A percentile compares a stretch with the other conserved stretches of the same genome.
Conservation (phyloP, 2,329 filamentous ascomycete genomes). For the Neurospora sp. region DNA sequence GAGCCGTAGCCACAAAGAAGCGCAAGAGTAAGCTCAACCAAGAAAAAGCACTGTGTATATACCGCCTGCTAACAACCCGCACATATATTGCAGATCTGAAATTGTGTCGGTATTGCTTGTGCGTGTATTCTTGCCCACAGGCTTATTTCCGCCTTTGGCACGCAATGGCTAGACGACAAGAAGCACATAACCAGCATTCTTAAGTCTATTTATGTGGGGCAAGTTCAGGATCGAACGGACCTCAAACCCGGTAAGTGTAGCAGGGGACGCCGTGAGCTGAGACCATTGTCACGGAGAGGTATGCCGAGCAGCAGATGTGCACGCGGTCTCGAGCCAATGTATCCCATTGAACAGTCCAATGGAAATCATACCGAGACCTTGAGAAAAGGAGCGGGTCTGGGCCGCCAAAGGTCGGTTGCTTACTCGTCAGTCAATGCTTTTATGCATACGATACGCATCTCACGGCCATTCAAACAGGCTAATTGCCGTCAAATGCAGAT, state of each 20-base stretch:
- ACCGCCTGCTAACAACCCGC: slow-evolving; percentile 1
- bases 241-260: neutral
- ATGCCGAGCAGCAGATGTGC: slow-evolving; percentile 16
- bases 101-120: too few relatives aligned
- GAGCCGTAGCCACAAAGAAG: neutral
- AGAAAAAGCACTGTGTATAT: neutral
- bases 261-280: slow-evolving; percentile 4
- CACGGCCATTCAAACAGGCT: slow-evolving; percentile 17
- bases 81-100: neutral
- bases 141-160: neutral
- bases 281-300: slow-evolving; percentile 14
- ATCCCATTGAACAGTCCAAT: neutral
- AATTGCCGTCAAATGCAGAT: slow-evolving; percentile 16
- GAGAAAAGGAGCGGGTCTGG: slow-evolving; percentile 8
- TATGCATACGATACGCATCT: neutral
- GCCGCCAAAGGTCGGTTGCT: slow-evolving; percentile 6
- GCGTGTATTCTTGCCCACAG: neutral
- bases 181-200: neutral
- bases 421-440: neutral
- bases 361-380: slow-evolving; percentile 7
- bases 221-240: neutral
- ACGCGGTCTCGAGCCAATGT: slow-evolving; percentile 10
- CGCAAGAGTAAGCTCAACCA: neutral
- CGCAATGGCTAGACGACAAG: neutral
- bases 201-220: neutral